Base-by-base conservation (phyloP, 2,329 filamentous ascomycete genomes). In the Trichoderma simmonsii region DNA sequence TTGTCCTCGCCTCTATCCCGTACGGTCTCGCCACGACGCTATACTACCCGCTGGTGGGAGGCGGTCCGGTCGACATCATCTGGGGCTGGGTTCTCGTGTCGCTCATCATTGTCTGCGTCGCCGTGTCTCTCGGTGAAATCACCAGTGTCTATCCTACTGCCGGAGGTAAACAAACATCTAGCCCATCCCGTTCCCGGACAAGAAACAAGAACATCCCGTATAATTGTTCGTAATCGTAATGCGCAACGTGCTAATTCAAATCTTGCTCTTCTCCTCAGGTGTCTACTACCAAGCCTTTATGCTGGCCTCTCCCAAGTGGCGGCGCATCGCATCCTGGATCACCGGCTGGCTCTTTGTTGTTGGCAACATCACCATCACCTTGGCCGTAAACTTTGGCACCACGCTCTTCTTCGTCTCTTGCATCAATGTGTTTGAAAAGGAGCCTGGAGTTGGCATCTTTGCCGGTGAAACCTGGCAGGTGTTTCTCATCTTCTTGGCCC, bases 331-430 rank as follows among this genome's bases (percentile, higher is more conserved):
- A 18, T 90, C 90, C 36, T 94, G 90, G 88, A 88, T 92, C 73
- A 92, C 90, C 75, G 92, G 92, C 73, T 94, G 92, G 92, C 84
- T 91, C 26, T 94, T 92, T 78, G 87, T 93, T 21, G 89, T 93
- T 66, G 93, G 93, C 72, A 94, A 94, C 82, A 91, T 94, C 80
- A 93, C 91, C 75, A 95, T 95, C 76, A 94, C 92, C 0, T 85
- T 94, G n/a, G 88, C 91, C n/a, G 92, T 94, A 78, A 93, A 93
- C 83, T 94, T 94, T 77, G 92, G 91, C 7, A 93, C 92, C 4
- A 92, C 90, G 0, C 88, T 94, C 75, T 87, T 89, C 79, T 80
- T 88, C 72, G 84, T 88, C 71, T 85, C 83, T 15, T 88, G 86
- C 77, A 78, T 89, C 79, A 87, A 88, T 72, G 85, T 89, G 43